A percentile compares a stretch with the other conserved stretches of the same genome.
phyloP scores from a whole-genome alignment of 352 stramenopile species.

The Phytophthora niederhauseri region DNA sequence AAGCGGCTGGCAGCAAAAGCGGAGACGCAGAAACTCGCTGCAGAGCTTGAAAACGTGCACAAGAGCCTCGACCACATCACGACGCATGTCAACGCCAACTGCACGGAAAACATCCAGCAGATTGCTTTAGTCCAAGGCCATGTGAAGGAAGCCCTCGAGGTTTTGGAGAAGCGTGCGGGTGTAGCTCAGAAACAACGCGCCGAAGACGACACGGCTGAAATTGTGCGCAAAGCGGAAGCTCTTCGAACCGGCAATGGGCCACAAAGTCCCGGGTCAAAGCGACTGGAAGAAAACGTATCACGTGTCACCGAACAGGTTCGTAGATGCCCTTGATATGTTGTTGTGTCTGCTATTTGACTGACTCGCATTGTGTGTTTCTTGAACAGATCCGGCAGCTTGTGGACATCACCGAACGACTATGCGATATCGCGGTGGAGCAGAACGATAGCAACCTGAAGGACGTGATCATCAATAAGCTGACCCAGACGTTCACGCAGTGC shows the following conservation, averaged over 20 bases:
- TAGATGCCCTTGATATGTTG: background rate
- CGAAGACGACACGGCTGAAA: conserved; percentile 53
- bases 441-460: conserved; percentile 79
- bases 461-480: conserved; percentile 67
- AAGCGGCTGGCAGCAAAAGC: conserved; percentile 82
- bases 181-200: conserved; percentile 27
- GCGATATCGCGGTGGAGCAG: conserved; percentile 77
- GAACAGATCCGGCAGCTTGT: conserved; percentile 55
- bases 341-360: background rate
- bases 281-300: conserved; percentile 73
- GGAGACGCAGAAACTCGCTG: conserved; percentile 79
- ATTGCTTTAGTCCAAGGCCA: conserved; percentile 66
- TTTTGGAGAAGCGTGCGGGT: conserved; percentile 67
- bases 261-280: conserved; percentile 51
- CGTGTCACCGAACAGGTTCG: conserved; percentile 69
- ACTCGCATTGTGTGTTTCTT: background rate
- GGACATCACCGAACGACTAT: conserved; percentile 72
- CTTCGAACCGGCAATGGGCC: conserved; percentile 42
- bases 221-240: conserved; percentile 52
- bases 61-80: conserved; percentile 62
- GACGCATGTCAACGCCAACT: conserved; percentile 60
- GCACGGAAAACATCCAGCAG: conserved; percentile 62
- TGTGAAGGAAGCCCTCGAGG: conserved; percentile 67
- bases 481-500: conserved; percentile 73
- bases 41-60: conserved; percentile 75